Evolutionary conservation across 192 early-diverging fungal species (phyloP).

Genomic region (Helicostylum pulchrum): DNA sequence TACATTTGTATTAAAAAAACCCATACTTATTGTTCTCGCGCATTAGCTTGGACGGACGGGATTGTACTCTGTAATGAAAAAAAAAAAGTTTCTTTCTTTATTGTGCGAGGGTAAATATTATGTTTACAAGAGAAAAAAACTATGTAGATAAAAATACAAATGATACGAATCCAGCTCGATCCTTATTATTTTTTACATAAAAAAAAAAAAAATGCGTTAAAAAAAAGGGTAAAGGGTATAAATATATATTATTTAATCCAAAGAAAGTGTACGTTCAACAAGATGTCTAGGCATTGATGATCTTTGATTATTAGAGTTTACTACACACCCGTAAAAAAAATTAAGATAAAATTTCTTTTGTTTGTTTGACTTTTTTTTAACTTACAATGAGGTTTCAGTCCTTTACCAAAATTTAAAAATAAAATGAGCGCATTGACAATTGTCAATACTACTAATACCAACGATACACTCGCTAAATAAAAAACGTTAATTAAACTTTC

Average conservation of each 20-base stretch:
- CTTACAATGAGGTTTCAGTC: slow-evolving; percentile 59
- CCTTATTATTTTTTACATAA: too few species aligned
- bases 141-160: too few species aligned
- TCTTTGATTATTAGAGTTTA: slow-evolving; percentile 3
- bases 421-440: slow-evolving; percentile 55
- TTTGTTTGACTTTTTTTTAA: slow-evolving; percentile 1
- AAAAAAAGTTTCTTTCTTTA: too few species aligned
- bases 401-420: slow-evolving; percentile 63
- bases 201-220: too few species aligned
- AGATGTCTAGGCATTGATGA: slow-evolving; percentile 9
- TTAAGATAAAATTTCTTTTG: background rate
- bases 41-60: too few species aligned
- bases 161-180: too few species aligned
- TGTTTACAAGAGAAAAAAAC: too few species aligned
- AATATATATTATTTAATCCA: slow-evolving; percentile 6
- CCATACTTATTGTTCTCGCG: too few species aligned
- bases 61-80: too few species aligned
- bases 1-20: too few species aligned
- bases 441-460: slow-evolving; percentile 47
- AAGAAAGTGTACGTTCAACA: slow-evolving; percentile 2
- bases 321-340: background rate
- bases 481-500: background rate
- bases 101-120: too few species aligned
- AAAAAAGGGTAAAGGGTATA: too few species aligned
- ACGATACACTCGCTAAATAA: slow-evolving; percentile 39